Evolutionary conservation across 257 asterid genomes (phyloP).

Genomic region (Solanum appendiculatum): DNA sequence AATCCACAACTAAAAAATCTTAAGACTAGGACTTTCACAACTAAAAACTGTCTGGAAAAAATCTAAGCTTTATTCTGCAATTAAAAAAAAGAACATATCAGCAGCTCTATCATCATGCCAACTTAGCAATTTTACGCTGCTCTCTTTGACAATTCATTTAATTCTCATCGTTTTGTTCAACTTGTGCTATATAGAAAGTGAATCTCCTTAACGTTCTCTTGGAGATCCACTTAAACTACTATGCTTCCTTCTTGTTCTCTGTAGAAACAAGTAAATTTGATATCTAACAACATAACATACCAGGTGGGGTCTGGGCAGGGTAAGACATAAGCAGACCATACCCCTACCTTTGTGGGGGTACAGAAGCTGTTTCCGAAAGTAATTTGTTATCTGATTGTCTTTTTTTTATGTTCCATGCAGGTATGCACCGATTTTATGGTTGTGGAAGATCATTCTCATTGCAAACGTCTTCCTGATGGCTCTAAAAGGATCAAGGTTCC

Average conservation of each 20-base stretch:
- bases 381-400: neutral
- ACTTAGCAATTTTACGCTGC: neutral
- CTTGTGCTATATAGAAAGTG: neutral
- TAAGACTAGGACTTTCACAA: neutral
- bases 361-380: neutral
- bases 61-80: neutral
- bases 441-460: neutral
- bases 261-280: neutral
- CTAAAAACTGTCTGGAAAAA: neutral
- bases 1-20: neutral
- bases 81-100: neutral
- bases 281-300: neutral
- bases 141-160: neutral
- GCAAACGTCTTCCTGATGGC: slow-evolving; percentile 12
- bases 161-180: neutral
- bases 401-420: neutral
- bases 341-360: neutral
- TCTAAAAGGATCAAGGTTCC: slow-evolving; percentile 7
- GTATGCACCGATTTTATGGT: neutral
- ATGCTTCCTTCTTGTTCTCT: neutral
- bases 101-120: neutral
- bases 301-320: neutral
- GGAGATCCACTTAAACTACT: neutral
- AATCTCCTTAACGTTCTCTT: neutral
- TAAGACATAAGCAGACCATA: too few species aligned